A percentile compares a stretch with the other conserved stretches of the same genome.
phyloP scores from a whole-genome alignment of 164 flowering plant genomes.

The Magnolia officinalis region DNA sequence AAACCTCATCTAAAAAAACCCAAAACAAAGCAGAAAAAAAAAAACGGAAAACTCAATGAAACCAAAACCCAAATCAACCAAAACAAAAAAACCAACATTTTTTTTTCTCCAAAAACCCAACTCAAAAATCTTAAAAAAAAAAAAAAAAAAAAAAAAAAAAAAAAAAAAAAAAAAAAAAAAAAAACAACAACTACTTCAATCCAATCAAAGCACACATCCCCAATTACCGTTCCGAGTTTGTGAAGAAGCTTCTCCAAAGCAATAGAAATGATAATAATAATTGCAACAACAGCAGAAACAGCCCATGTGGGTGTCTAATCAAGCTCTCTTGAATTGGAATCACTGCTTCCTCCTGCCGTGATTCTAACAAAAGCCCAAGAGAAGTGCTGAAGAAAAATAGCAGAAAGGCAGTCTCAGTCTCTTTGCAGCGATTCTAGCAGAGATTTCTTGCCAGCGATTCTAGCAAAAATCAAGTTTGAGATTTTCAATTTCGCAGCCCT shows the following conservation, averaged over 20 bases:
- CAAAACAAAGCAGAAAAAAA: not conserved
- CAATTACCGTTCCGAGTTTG: slow-evolving; percentile 56
- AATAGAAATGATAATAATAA: slow-evolving; percentile 65
- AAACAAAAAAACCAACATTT: not conserved
- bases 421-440: not conserved
- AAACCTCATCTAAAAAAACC: not conserved
- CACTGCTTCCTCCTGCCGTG: slow-evolving; percentile 43
- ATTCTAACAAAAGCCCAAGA: not conserved
- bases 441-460: not conserved
- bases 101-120: slow-evolving; percentile 3
- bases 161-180: too few relatives aligned
- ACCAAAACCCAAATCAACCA: slow-evolving; percentile 2
- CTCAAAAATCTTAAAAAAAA: not conserved
- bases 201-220: not conserved
- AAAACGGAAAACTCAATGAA: not conserved
- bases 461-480: too few relatives aligned
- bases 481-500: too few relatives aligned
- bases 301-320: slow-evolving; percentile 95
- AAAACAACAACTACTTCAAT: too few relatives aligned
- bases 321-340: slow-evolving; percentile 38
- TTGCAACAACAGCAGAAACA: slow-evolving; percentile 69
- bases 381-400: not conserved
- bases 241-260: slow-evolving; percentile 68
- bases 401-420: not conserved
- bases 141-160: too few relatives aligned